These are phyloP conservation scores for Pichia heedii DNA, from an alignment of 805 yeast genomes.

Conservation along the genomic window DNA sequence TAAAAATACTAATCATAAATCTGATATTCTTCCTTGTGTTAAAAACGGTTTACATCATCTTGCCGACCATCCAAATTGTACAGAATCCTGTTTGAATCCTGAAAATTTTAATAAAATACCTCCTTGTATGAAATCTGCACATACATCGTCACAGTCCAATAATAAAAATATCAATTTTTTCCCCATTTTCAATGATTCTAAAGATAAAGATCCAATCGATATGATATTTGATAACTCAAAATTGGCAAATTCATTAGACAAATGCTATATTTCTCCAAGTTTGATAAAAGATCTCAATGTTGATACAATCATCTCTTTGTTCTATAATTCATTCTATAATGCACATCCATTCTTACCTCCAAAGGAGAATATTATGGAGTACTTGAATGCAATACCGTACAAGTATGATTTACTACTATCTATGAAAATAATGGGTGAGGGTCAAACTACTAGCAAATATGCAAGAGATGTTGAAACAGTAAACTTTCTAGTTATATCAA, in stretches of 20 bases:
- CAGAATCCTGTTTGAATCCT: constrained; percentile 20
- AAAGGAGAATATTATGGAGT: constrained; percentile 26
- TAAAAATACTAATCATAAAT: neutral
- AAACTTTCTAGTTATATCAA: constrained; percentile 28
- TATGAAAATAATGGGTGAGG: constrained; percentile 43
- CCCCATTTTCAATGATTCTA: constrained; percentile 26
- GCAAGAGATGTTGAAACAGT: constrained; percentile 33
- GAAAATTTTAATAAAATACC: constrained; percentile 22
- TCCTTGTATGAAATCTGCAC: constrained; percentile 20
- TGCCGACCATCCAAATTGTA: constrained; percentile 16
- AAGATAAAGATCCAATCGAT: constrained; percentile 19
- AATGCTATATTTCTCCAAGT: constrained; percentile 24
- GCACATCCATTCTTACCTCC: constrained; percentile 43
- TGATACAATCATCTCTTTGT: constrained; percentile 22
- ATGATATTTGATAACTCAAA: constrained; percentile 18
- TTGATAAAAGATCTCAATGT: constrained; percentile 21
- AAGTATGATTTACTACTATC: constrained; percentile 35
- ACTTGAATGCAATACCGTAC: constrained; percentile 26
- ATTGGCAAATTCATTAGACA: constrained; percentile 12
- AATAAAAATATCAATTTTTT: constrained; percentile 17
- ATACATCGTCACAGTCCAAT: neutral
- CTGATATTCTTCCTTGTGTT: constrained; percentile 24
- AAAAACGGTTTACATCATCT: constrained; percentile 17
- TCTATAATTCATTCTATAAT: constrained; percentile 31
- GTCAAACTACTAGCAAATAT: constrained; percentile 31